Evolutionary conservation across 2,329 filamentous ascomycete genomes (phyloP), one percentile per base, ranked within the genome.

Genomic region (Epichloe aotearoae): DNA sequence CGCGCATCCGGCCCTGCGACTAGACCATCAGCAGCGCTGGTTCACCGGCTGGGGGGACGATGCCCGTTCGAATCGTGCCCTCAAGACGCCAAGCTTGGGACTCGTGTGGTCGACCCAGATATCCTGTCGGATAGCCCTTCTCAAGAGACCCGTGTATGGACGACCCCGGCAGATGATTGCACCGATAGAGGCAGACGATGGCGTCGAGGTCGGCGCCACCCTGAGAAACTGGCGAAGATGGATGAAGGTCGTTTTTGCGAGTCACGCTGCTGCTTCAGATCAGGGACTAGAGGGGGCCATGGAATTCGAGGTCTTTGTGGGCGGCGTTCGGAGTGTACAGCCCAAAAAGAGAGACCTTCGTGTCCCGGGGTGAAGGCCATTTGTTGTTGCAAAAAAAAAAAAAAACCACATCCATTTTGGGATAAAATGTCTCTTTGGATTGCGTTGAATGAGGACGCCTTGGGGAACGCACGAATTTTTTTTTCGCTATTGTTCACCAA

Each of bases 31-130:
- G 67, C 88, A 96, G 65, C 79, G 86, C 42, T 96, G 90, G 80
- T 95, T 96, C 68, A 94, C 90, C 4, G 90, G 93, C 55, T 96
- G 93, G 91, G 89, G 91, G 20, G 87, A 95, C 64, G 74, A 82
- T 51, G 70, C 75, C 15, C 59, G 67, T 26, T 65, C 69, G 19
- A 61, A 68, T 12, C 64, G 70, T 46, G 59, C 67, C 8, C 68
- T 84, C 50, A 97, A 96, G 68, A 95, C 87, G 0, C 91, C 91
- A 0, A 86, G 86, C 6, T 69, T 97, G 23, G 91, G 91, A 1
- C 74, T 95, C 7, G 84, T 94, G 11, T 97, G 91, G 91, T 83
- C 88, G 3, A 91, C 89, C 33, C 90, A 96, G 70, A 81, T 96
- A 46, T 81, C 87, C 1, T 83, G 83, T 58, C 84, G 91, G 11